Evolutionary conservation across 345 rosid genomes (phyloP).

Genomic region (Raphanus sativus): DNA sequence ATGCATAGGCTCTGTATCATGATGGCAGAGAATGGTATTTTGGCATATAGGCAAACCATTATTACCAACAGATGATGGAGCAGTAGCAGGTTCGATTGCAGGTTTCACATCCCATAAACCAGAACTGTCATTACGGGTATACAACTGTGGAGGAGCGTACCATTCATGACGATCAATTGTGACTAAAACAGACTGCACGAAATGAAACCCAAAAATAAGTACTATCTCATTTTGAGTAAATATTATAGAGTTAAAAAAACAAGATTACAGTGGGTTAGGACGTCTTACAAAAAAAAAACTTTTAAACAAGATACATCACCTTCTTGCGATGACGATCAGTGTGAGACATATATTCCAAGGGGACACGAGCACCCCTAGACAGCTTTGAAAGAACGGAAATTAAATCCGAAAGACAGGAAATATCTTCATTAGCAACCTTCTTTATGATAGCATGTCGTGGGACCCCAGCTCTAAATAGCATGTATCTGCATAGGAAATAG

Average conservation of each 20-base stretch:
- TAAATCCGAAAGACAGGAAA: conserved; percentile 65
- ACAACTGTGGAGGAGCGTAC: conserved; percentile 90
- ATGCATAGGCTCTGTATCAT: conserved; percentile 51
- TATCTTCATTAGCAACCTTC: conserved; percentile 84
- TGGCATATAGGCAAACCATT: conserved; percentile 35
- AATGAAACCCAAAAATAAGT: conserved; percentile 23
- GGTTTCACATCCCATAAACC: conserved; percentile 83
- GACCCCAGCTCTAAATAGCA: conserved; percentile 93
- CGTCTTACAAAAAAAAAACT: neutral
- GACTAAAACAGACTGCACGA: conserved; percentile 79
- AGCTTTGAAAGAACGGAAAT: conserved; percentile 67
- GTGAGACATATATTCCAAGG: conserved; percentile 82
- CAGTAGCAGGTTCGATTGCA: conserved; percentile 48
- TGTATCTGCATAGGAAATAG: conserved; percentile 58
- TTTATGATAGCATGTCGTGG: conserved; percentile 93
- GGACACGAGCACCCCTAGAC: conserved; percentile 78
- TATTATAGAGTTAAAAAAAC: conserved; percentile 7
- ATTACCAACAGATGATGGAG: conserved; percentile 43
- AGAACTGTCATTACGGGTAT: conserved; percentile 80
- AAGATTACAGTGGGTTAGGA: conserved; percentile 7
- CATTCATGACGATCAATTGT: conserved; percentile 94
- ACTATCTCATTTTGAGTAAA: conserved; percentile 19
- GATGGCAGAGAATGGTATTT: conserved; percentile 38
- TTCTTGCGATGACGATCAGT: conserved; percentile 88
- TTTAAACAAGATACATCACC: conserved; percentile 44